A percentile compares a stretch with the other conserved stretches of the same genome.
Evolutionary conservation across 1,284 basidiomycete genomes (phyloP).

Genomic region (Uromyces viciae-fabae): DNA sequence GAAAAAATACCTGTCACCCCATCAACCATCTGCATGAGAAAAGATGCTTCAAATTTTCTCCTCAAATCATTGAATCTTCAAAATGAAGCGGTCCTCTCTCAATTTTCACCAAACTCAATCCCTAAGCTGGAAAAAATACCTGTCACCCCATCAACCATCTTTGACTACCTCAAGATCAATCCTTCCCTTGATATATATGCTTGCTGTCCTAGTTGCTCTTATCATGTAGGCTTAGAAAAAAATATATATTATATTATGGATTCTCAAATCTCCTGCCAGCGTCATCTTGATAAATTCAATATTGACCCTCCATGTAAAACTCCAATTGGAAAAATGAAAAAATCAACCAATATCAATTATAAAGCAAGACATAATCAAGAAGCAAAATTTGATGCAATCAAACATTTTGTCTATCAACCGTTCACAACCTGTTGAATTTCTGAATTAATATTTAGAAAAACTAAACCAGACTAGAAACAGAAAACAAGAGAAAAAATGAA

Average conservation of each 20-base stretch:
- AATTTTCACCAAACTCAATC: constrained; percentile 1
- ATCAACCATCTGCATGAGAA: not conserved
- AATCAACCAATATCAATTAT: not conserved
- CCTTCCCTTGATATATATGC: not conserved
- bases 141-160: not conserved
- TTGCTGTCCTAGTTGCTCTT: not conserved
- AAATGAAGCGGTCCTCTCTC: not conserved
- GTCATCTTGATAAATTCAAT: not conserved
- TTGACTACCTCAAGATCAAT: not conserved
- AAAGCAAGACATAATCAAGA: constrained; percentile 9
- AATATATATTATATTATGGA: not conserved
- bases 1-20: not conserved
- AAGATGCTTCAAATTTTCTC: not conserved
- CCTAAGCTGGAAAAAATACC: not conserved
- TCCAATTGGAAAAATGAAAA: constrained; percentile 24
- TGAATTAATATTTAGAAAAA: too few relatives aligned
- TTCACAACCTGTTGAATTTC: too few relatives aligned
- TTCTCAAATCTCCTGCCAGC: not conserved
- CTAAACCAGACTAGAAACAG: too few relatives aligned
- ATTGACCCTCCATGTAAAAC: not conserved
- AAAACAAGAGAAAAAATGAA: too few relatives aligned
- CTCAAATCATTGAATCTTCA: constrained; percentile 10
- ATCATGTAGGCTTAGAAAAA: not conserved
- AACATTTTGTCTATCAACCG: constrained; percentile 23
- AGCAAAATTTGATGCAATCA: constrained; percentile 10